Evolutionary conservation across 306 rosid species (phyloP), one percentile per base, ranked within the genome.

Genomic region (Ormosia emarginata): DNA sequence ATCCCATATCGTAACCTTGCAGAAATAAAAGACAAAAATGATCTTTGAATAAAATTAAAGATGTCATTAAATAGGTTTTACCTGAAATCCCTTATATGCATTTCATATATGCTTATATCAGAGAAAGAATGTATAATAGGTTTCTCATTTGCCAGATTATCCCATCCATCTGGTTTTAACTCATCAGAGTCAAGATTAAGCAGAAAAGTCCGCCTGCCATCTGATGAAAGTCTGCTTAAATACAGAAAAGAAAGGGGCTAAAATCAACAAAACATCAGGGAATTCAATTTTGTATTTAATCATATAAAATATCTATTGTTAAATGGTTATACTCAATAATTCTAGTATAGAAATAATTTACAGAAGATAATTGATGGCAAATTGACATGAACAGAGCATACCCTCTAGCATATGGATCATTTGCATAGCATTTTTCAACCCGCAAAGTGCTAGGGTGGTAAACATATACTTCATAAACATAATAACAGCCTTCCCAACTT

Each of bases 391-490:
- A 69, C 58, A 14, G 81, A 7, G 84, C 91, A 68, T 95, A 95
- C 98, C 99, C 98, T 95, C 98, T 89, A 56, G 98, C 90, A 75
- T 95, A 95, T 24, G 99, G 98, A 92, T 95, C 99, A 70, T 89
- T 95, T 79, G 94, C 88, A 86, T 74, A 66, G 87, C 99, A 88
- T 69, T 92, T 93, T 78, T 90, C 98, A 79, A 90, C 81, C 84
- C 63, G 73, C 78, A 85, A 87, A 71, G 98, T 92, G 90, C 93
- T 90, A 71, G 91, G 93, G 65, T 93, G 99, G 85, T 92, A 95
- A 67, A 93, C 98, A 75, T 82, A 79, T 57, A 93, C 96, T 91
- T 92, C 97, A 84, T 93, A 95, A 70, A 82, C 88, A 83, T 95
- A 95, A 84, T 92, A 95, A 90, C 93, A 93, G 64, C 94, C 91